Conservation (phyloP, 805 yeast species). For the Sugiyamaella smithiae region DNA sequence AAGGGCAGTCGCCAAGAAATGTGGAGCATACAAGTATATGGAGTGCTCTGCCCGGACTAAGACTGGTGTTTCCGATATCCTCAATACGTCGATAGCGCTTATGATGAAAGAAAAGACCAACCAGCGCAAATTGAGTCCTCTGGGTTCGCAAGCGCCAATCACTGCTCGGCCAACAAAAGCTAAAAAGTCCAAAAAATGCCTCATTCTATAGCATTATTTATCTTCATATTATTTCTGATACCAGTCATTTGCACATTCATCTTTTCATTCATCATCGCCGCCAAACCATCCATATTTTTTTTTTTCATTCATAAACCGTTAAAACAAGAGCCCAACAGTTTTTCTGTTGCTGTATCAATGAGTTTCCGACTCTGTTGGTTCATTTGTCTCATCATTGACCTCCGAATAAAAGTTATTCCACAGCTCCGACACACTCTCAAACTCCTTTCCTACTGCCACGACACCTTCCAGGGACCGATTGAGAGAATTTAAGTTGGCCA, state of each 20-base stretch:
- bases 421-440: constrained; percentile 64
- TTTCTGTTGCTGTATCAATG: too few relatives aligned
- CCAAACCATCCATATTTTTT: too few relatives aligned
- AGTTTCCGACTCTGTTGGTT: too few relatives aligned
- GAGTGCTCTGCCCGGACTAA: constrained; percentile 72
- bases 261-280: too few relatives aligned
- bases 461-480: constrained; percentile 66
- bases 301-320: too few relatives aligned
- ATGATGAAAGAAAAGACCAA: constrained; percentile 20
- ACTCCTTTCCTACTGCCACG: constrained; percentile 72
- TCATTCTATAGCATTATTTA: not conserved
- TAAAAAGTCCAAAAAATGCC: not conserved
- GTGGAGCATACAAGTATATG: constrained; percentile 69
- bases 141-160: not conserved
- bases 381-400: not conserved
- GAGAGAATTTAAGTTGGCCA: constrained; percentile 59
- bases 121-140: not conserved
- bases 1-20: constrained; percentile 50
- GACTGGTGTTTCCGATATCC: constrained; percentile 63
- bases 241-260: too few relatives aligned
- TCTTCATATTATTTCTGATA: too few relatives aligned
- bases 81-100: constrained; percentile 54
- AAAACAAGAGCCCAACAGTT: too few relatives aligned
- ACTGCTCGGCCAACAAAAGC: not conserved
- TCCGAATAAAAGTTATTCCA: constrained; percentile 61